Conservation (phyloP, 192 early-diverging fungal genomes). For the Coemansia sp. region DNA sequence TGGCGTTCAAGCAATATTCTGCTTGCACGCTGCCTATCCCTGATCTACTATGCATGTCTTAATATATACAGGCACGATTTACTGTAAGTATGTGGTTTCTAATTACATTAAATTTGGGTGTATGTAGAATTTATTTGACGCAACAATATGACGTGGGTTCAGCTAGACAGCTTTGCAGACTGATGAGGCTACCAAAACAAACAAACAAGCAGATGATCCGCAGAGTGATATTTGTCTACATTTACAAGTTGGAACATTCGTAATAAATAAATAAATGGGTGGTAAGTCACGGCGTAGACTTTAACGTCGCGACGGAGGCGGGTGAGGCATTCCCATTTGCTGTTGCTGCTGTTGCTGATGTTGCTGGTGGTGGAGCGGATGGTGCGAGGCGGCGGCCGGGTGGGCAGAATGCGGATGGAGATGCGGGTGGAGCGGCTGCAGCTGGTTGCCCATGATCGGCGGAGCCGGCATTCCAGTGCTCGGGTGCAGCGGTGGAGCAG, state of each 20-base stretch:
- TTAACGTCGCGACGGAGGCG: neutral
- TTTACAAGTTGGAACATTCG: neutral
- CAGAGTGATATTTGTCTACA: neutral
- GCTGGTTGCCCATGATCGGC: neutral
- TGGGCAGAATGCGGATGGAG: neutral
- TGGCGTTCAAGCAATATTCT: too few species aligned
- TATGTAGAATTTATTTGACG: too few species aligned
- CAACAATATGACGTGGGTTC: too few species aligned
- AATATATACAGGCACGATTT: too few species aligned
- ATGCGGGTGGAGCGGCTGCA: neutral
- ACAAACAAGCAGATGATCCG: too few species aligned
- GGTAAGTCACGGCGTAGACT: neutral
- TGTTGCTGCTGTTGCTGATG: constrained; percentile 9
- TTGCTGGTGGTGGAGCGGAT: constrained; percentile 9
- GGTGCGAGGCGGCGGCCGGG: neutral
- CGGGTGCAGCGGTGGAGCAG: neutral
- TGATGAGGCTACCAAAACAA: too few species aligned
- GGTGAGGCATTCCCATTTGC: constrained; percentile 17
- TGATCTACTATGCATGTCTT: too few species aligned
- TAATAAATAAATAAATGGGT: neutral
- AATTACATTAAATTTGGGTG: too few species aligned
- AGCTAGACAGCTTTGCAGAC: too few species aligned
- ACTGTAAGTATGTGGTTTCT: too few species aligned
- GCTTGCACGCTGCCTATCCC: too few species aligned
- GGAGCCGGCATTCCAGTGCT: neutral